Evolutionary conservation across 257 asterid species (phyloP), one percentile per base, ranked within the genome.

Genomic region (Avicennia marina): DNA sequence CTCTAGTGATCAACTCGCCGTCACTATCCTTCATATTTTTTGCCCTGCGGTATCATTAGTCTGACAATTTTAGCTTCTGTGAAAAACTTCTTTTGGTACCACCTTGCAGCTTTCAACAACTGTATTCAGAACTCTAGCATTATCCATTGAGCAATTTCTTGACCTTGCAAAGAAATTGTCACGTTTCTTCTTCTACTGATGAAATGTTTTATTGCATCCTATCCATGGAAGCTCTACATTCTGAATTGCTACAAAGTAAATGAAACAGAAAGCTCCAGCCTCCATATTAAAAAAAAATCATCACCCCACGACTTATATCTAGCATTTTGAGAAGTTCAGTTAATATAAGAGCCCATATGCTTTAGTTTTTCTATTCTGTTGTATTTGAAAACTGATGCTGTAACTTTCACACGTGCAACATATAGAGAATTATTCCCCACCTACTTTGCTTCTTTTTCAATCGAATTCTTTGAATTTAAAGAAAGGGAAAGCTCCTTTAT

Each of bases 81-180:
- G 16, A 4, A 0, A 38, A 38, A 12, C 43, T 38, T 38, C 16
- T 8, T 2, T 7, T 15, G 21, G 20, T n/a, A n/a, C 47, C 20
- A 0, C 21, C 20, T 41, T 41, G 19, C 0, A 4, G 39, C 29
- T 41, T 19, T 21, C 26, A 12, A 12, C 15, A 11, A 24, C 7
- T 11, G 13, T 5, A n/a, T n/a, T 12, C 6, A 25, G 32, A 22
- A 6, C 34, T 18, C 17, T 29, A 41, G 24, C 25, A 8, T 31
- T 19, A 32, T 51, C 25, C 53, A 11, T 60, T 6, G 25, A 25
- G 54, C 32, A 62, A 9, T 53, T 24, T 39, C 64, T 17, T 45
- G 18, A 49, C 38, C 2, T 24, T 26, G 34, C 38, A 46, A 46
- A 46, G 16, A 0, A 21, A 8, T 49, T 24, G 12, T n/a, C 21